Evolutionary conservation across 192 early-diverging fungal species (phyloP), one percentile per base, ranked within the genome.

Genomic region (Rhizoclosmatium sp.): DNA sequence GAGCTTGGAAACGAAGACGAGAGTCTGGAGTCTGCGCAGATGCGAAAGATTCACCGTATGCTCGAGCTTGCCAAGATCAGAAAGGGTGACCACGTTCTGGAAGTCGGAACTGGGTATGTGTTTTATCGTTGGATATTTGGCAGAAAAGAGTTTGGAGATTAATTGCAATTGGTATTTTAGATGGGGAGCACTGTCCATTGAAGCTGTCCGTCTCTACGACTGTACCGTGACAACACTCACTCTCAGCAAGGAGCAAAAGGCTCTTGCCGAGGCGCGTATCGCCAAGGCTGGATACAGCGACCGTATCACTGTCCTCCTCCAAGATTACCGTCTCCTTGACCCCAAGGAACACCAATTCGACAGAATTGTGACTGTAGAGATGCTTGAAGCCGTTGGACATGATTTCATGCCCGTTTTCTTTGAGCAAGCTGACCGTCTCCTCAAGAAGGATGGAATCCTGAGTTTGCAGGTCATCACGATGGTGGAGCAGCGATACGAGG

Each of bases 371-470:
- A 87, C 90, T 12, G 78, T 91, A 9, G 93, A 93, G 80, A 93
- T 93, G 93, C 82, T 93, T 45, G 93, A 93, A 84, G 92, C 92
- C 49, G 93, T 93, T 23, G 93, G 93, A 0, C 78, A 80, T 42
- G 88, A 93, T 70, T 93, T 88, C 79, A 76, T 93, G 65, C 75
- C 87, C 19, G 82, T 83, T 10, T 93, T 90, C 82, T 93, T 93
- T 81, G 78, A 82, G 69, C 82, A 83, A 47, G 86, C 85, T 78
- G 83, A 92, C 80, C 68, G 71, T 58, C 82, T 93, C 40, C 79
- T 93, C 67, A 81, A 92, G 68, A 85, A 87, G 56, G 68, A 82
- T 4, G 92, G 90, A 16, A 74, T 89, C 41, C 74, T 91, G 61
- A 89, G 86, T 16, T 76, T 92, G 44, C 92, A 93, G 79, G 88